Base-by-base conservation (phyloP, 768 basidiomycete species). In the Rhizopogon roseolus region DNA sequence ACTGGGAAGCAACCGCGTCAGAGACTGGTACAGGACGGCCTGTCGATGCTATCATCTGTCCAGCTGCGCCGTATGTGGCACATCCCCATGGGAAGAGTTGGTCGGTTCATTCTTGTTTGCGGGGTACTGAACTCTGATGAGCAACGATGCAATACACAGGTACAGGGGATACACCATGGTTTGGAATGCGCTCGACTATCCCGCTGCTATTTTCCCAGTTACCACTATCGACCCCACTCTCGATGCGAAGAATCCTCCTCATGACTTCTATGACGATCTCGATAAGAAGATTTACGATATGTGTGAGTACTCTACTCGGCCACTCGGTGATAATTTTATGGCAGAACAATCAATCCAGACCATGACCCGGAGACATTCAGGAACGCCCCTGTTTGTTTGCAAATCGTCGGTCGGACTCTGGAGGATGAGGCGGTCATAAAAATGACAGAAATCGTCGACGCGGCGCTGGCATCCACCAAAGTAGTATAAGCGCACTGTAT, bases 391-490 rank as follows among this genome's bases (percentile, higher is more conserved):
- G 71, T 90, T 17, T 69, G 73, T 5, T 64, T 91, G 28, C 89
- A 91, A 64, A 63, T 90, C 5, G 73, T 88, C 6, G 86, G 84
- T 2, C 75, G 82, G 42, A 85, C 83, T 4, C 71, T 81, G 54
- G 88, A 90, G 61, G 90, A 91, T 60, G 89, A 90, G 60, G 88
- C 82, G 0, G 79, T 88, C 2, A 78, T 90, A 50, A 78, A 73
- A 0, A 81, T 90, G 79, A 76, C 79, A 5, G 82, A 88, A 60
- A 76, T 90, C 19, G 79, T 86, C 11, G 83, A 81, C 40, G 64
- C 64, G 0, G 83, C 82, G 10, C 64, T 84, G 54, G 78, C 75
- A 57, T 59, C 27, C 14, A n/a, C 34, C 36, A 55, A 32, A 8
- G 6, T 36, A 11, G 34, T 4, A 11, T 58, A 60, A 0, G 67